phyloP scores from a whole-genome alignment of 2,329 filamentous ascomycete genomes.

The Cadophora luteo-olivacea region DNA sequence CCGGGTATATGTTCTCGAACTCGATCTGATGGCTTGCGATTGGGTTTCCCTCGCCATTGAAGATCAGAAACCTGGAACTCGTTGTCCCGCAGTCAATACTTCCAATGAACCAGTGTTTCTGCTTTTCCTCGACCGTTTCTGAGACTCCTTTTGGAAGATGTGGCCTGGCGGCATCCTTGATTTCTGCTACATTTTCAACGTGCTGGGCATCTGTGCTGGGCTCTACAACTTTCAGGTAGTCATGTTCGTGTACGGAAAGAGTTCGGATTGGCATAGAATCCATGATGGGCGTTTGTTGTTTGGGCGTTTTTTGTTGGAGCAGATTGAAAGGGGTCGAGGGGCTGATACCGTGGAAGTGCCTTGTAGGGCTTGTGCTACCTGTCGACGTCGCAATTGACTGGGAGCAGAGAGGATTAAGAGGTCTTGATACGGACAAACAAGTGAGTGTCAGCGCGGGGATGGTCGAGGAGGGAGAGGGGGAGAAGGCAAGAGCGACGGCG shows the following conservation, averaged over 20 bases:
- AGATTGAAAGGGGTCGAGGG: not conserved
- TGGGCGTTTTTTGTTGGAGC: slow-evolving; percentile 16
- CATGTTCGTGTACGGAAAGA: slow-evolving; percentile 21
- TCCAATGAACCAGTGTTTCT: slow-evolving; percentile 73
- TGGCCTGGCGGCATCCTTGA: slow-evolving; percentile 25
- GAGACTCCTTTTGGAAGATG: slow-evolving; percentile 34
- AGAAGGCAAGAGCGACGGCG: slow-evolving; percentile 11
- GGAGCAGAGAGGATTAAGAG: not conserved
- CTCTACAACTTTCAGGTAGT: slow-evolving; percentile 24
- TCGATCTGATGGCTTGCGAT: slow-evolving; percentile 86
- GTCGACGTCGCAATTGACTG: slow-evolving; percentile 4
- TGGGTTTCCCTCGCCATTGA: slow-evolving; percentile 78
- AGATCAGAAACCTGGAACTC: slow-evolving; percentile 88
- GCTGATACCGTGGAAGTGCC: not conserved
- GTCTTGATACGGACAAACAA: slow-evolving; percentile 11
- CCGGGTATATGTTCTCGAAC: slow-evolving; percentile 83
- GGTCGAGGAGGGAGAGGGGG: not conserved
- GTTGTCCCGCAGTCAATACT: slow-evolving; percentile 93
- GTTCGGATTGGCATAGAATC: slow-evolving; percentile 35
- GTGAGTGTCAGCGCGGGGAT: slow-evolving; percentile 5
- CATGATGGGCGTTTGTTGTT: slow-evolving; percentile 29
- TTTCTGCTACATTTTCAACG: slow-evolving; percentile 34
- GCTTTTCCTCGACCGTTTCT: slow-evolving; percentile 35
- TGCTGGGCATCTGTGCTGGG: slow-evolving; percentile 30
- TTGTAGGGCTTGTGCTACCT: not conserved